phyloP scores from a whole-genome alignment of 305 asterid genomes.

The Fraxinus greggii region DNA sequence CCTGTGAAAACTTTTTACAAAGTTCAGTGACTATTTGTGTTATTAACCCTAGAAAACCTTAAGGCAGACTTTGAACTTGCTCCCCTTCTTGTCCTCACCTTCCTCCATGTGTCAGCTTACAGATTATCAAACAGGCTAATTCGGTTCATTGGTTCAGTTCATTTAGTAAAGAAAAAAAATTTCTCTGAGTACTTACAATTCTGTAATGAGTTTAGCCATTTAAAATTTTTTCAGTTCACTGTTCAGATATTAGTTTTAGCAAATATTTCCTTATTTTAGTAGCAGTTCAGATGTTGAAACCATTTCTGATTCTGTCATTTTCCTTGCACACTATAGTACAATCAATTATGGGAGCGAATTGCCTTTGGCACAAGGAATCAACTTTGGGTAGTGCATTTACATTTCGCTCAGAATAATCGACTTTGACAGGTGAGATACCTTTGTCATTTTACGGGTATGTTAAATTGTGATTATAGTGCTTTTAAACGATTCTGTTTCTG shows the following conservation, averaged over 20 bases:
- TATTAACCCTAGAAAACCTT: no score
- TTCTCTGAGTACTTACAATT: not conserved
- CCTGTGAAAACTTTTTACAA: no score
- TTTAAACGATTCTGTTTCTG: slow-evolving; percentile 7
- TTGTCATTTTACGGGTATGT: not conserved
- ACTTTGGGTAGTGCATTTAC: slow-evolving; percentile 56
- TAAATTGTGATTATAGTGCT: slow-evolving; percentile 4
- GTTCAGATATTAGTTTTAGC: not conserved
- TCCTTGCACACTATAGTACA: slow-evolving; percentile 54
- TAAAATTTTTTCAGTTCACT: not conserved
- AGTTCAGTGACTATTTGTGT: no score
- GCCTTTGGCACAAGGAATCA: slow-evolving; percentile 96
- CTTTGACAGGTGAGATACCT: slow-evolving; percentile 8
- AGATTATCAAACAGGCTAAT: not conserved
- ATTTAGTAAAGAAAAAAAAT: not conserved
- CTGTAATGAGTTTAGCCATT: not conserved
- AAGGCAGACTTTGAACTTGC: not conserved
- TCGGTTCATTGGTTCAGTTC: not conserved
- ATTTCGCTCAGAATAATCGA: slow-evolving; percentile 7
- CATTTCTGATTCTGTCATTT: slow-evolving; percentile 14
- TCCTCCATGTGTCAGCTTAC: not conserved
- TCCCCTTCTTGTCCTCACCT: not conserved
- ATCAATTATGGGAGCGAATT: slow-evolving; percentile 85
- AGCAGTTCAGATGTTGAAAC: not conserved
- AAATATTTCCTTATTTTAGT: not conserved